Conservation (phyloP, 2,329 filamentous ascomycete genomes). For the Claviceps africana region DNA sequence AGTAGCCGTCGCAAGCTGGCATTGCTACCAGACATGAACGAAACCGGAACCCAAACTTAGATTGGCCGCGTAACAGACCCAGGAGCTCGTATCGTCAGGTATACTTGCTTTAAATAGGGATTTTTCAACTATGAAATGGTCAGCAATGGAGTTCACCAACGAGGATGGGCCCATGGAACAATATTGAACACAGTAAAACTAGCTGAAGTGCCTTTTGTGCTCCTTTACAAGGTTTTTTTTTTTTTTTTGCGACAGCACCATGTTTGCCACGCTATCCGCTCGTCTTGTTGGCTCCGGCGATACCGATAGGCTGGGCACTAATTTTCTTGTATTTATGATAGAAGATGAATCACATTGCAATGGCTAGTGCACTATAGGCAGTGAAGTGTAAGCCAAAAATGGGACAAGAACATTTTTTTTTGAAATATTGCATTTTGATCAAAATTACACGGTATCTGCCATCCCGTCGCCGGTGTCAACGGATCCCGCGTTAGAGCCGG, state of each 20-base stretch:
- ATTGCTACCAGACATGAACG: not conserved
- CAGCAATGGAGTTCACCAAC: too few relatives aligned
- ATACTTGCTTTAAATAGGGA: too few relatives aligned
- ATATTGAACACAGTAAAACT: too few relatives aligned
- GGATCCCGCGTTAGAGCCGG: not conserved
- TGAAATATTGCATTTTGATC: conserved; percentile 2
- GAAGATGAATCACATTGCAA: not conserved
- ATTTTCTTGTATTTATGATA: not conserved
- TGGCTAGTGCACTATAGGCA: not conserved
- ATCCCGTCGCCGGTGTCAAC: not conserved
- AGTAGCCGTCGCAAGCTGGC: not conserved
- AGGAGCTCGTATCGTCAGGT: not conserved
- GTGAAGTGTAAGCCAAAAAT: not conserved
- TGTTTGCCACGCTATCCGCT: too few relatives aligned
- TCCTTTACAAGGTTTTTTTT: too few relatives aligned
- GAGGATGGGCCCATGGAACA: too few relatives aligned
- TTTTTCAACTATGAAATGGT: too few relatives aligned
- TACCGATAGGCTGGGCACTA: not conserved
- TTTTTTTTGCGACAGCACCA: too few relatives aligned
- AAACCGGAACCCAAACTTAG: too few relatives aligned
- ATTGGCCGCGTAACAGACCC: not conserved
- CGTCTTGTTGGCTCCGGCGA: too few relatives aligned
- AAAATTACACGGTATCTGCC: not conserved
- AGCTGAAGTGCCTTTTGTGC: too few relatives aligned
- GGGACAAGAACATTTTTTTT: too few relatives aligned